phyloP scores from a whole-genome alignment of 2,329 filamentous ascomycete species.

The Phoma sp. region DNA sequence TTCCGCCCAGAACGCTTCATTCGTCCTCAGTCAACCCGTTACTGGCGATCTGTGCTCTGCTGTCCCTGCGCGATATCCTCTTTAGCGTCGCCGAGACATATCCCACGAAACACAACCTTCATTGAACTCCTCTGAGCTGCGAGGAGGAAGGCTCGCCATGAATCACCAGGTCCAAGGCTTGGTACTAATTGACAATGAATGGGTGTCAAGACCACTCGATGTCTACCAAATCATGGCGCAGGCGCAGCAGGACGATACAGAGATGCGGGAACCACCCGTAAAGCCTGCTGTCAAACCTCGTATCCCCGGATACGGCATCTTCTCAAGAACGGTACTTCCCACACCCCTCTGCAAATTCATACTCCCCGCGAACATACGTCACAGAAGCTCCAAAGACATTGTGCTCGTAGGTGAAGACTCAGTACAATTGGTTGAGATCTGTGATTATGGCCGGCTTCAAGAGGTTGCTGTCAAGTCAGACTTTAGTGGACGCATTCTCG shows the following conservation, averaged over 20 bases:
- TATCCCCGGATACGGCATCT: constrained; percentile 68
- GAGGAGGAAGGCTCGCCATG: constrained; percentile 24
- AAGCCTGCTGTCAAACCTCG: constrained; percentile 40
- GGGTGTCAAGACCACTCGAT: constrained; percentile 45
- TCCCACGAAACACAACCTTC: not conserved
- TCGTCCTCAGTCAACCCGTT: constrained; percentile 18
- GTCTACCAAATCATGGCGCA: constrained; percentile 51
- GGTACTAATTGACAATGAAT: constrained; percentile 40
- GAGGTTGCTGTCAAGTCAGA: constrained; percentile 79
- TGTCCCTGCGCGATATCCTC: not conserved
- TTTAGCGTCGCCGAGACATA: constrained; percentile 10
- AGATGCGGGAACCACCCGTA: constrained; percentile 31
- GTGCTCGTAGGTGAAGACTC: constrained; percentile 84
- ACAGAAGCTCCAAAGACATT: constrained; percentile 75
- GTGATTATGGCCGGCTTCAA: constrained; percentile 70
- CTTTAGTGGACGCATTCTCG: constrained; percentile 78
- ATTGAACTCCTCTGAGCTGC: not conserved
- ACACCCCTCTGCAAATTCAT: constrained; percentile 79
- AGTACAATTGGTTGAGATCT: constrained; percentile 80
- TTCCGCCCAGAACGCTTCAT: too few relatives aligned
- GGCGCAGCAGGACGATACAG: constrained; percentile 34
- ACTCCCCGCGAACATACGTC: constrained; percentile 78
- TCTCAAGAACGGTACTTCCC: constrained; percentile 78
- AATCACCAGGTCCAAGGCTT: constrained; percentile 36
- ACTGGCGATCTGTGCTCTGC: too few relatives aligned